Evolutionary conservation across 768 basidiomycete species (phyloP).

Genomic region (Hypsizygus marmoreus): DNA sequence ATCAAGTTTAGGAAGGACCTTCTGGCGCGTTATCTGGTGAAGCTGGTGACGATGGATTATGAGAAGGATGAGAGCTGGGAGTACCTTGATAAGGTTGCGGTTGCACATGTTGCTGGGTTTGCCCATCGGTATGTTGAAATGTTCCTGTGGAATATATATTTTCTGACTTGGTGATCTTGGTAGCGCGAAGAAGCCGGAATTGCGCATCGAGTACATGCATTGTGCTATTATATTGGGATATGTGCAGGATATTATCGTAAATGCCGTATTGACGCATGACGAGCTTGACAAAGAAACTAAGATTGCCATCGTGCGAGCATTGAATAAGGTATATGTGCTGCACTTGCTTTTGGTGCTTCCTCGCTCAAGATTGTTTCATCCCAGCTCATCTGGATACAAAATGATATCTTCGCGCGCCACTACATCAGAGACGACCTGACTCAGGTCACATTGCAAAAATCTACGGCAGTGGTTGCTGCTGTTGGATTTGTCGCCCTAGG

Average conservation of each 20-base stretch:
- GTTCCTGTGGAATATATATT: neutral
- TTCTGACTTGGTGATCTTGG: neutral
- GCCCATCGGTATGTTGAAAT: constrained; percentile 2
- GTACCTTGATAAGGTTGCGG: constrained; percentile 4
- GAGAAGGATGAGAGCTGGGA: constrained; percentile 7
- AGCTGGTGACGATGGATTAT: constrained; percentile 6
- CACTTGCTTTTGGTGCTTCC: neutral
- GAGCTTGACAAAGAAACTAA: constrained; percentile 2
- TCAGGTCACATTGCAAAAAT: too few species aligned
- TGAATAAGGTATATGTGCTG: constrained; percentile 2
- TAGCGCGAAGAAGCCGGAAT: constrained; percentile 4
- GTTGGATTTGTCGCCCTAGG: too few species aligned
- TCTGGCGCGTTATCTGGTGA: constrained; percentile 3
- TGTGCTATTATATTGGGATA: neutral
- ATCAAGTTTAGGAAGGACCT: constrained; percentile 8
- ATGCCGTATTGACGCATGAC: neutral
- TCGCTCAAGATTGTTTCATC: neutral
- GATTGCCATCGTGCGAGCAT: neutral
- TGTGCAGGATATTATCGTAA: constrained; percentile 4
- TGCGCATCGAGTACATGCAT: constrained; percentile 6
- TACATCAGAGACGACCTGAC: too few species aligned
- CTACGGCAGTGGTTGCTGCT: too few species aligned
- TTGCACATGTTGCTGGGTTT: constrained; percentile 1
- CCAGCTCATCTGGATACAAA: constrained; percentile 4
- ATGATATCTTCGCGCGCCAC: constrained; percentile 5